A percentile compares a stretch with the other conserved stretches of the same genome.
Evolutionary conservation across 2,329 filamentous ascomycete genomes (phyloP).

Genomic region (Epichloe brachyelytri): DNA sequence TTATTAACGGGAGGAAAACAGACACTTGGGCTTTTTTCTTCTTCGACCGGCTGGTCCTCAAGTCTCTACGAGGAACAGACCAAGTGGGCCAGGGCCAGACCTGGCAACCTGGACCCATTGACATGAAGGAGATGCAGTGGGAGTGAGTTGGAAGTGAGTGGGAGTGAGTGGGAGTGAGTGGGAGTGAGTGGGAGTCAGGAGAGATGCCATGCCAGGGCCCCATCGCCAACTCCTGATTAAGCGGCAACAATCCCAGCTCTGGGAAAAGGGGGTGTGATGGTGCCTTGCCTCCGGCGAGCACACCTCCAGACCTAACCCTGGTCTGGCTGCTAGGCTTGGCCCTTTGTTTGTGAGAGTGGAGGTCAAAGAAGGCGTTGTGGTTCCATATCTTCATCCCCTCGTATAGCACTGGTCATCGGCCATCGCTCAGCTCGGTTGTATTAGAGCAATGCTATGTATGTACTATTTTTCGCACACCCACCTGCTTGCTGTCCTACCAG

Average conservation of each 20-base stretch:
- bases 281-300: neutral
- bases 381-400: neutral
- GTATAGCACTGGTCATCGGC: no score
- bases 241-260: neutral
- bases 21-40: slow-evolving; percentile 2
- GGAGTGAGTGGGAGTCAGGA: neutral
- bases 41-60: neutral
- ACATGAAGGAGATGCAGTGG: neutral
- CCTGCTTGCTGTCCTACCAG: no score
- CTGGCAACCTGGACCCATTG: slow-evolving; percentile 1
- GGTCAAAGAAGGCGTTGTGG: neutral
- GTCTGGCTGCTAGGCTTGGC: neutral
- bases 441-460: no score
- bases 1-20: slow-evolving; percentile 1
- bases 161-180: no score
- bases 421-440: no score
- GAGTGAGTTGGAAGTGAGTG: neutral
- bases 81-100: slow-evolving; percentile 6
- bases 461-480: no score
- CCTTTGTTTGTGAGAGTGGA: neutral
- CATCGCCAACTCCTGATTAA: slow-evolving; percentile 1
- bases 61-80: slow-evolving; percentile 3
- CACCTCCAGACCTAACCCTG: neutral
- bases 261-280: neutral
- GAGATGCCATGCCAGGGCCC: slow-evolving; percentile 1